Conservation (phyloP, 2,329 filamentous ascomycete species). For the Exophiala bonariae region DNA sequence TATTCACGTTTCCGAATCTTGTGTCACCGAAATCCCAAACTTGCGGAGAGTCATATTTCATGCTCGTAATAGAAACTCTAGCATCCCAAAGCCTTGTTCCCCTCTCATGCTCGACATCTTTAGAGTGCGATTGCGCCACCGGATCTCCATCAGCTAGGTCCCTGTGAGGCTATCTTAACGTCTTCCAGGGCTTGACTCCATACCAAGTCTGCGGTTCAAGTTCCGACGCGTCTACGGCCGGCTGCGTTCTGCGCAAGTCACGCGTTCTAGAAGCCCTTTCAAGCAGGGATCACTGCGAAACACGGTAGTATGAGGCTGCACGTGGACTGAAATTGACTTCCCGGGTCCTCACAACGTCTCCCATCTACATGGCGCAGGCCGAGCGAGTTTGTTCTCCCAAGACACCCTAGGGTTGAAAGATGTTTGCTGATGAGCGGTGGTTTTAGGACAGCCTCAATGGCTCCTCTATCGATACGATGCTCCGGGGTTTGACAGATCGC, state of each 20-base stretch:
- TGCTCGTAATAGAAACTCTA: constrained; percentile 21
- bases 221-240: too few species aligned
- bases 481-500: constrained; percentile 42
- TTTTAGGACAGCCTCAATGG: constrained; percentile 12
- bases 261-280: too few species aligned
- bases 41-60: constrained; percentile 11
- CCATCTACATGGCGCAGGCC: constrained; percentile 12
- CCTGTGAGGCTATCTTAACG: too few species aligned
- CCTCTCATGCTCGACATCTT: neutral
- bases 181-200: too few species aligned
- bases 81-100: constrained; percentile 5
- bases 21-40: constrained; percentile 8
- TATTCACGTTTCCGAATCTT: neutral
- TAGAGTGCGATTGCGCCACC: neutral
- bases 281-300: too few species aligned
- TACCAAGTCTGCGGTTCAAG: too few species aligned
- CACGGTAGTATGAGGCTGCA: too few species aligned
- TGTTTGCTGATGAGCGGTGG: neutral
- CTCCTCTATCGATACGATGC: constrained; percentile 25
- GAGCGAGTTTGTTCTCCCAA: constrained; percentile 11
- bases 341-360: too few species aligned
- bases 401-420: neutral
- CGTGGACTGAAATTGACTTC: too few species aligned
- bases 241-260: too few species aligned
- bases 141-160: neutral